Conservation (phyloP, 1,284 basidiomycete genomes). For the Microbotryum lychnidis-dioicae region DNA sequence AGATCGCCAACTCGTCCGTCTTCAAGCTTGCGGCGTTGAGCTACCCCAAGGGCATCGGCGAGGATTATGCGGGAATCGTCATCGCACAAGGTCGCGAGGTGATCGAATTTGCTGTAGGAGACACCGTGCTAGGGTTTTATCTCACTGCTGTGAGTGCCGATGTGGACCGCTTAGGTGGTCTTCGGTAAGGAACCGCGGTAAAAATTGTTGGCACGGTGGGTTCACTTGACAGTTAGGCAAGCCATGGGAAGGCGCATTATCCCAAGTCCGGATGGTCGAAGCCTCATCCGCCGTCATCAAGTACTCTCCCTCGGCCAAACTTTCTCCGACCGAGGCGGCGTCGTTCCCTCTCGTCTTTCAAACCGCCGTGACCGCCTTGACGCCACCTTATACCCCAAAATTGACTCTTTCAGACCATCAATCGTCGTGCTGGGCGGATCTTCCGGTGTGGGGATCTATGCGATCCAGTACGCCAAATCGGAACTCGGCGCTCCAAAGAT, state of each 20-base stretch:
- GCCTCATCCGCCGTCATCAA: slow-evolving; percentile 38
- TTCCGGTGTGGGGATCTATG: slow-evolving; percentile 54
- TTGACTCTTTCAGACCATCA: slow-evolving; percentile 3
- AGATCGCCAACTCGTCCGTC: slow-evolving; percentile 40
- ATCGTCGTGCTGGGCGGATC: slow-evolving; percentile 61
- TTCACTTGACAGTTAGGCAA: slow-evolving; percentile 8
- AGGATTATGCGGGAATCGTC: slow-evolving; percentile 55
- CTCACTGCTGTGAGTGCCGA: slow-evolving; percentile 7
- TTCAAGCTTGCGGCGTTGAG: slow-evolving; percentile 44
- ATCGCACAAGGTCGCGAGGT: slow-evolving; percentile 46
- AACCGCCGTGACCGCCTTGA: slow-evolving; percentile 53
- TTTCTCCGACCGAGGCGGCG: slow-evolving; percentile 51
- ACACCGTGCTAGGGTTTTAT: slow-evolving; percentile 52
- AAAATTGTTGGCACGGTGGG: neutral
- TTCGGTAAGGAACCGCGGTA: neutral
- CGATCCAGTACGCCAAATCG: slow-evolving; percentile 57
- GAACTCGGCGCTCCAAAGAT: slow-evolving; percentile 48
- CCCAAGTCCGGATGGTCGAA: slow-evolving; percentile 38
- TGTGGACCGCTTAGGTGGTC: neutral
- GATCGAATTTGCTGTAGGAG: slow-evolving; percentile 48
- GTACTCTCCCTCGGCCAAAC: slow-evolving; percentile 44
- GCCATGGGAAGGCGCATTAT: slow-evolving; percentile 23
- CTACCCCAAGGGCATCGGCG: slow-evolving; percentile 12
- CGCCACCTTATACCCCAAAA: slow-evolving; percentile 34
- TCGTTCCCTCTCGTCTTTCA: slow-evolving; percentile 51